These are phyloP conservation scores for Cercospora nicotianae DNA, from an alignment of 2,329 filamentous ascomycete genomes.

Conservation along the genomic window DNA sequence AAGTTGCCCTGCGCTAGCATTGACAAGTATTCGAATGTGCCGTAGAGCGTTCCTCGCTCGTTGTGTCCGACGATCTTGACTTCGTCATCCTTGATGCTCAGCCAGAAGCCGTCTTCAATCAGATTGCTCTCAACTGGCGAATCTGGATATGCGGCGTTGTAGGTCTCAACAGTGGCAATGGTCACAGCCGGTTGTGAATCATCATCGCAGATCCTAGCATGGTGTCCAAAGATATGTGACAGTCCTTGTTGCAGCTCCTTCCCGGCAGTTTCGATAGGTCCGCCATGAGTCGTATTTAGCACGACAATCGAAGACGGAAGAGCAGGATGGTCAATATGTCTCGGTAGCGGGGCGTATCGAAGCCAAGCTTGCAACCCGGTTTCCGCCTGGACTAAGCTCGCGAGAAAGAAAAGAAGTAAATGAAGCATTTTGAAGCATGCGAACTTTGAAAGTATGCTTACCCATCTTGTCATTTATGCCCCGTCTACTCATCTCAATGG, in stretches of 20 bases:
- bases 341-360: slow-evolving; percentile 59
- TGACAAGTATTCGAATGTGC: slow-evolving; percentile 67
- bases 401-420: slow-evolving; percentile 10
- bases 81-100: slow-evolving; percentile 49
- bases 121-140: slow-evolving; percentile 39
- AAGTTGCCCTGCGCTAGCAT: slow-evolving; percentile 62
- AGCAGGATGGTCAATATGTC: slow-evolving; percentile 50
- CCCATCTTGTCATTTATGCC: neutral
- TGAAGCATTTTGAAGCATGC: neutral
- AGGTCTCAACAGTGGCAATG: slow-evolving; percentile 53
- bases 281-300: slow-evolving; percentile 51
- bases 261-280: slow-evolving; percentile 61
- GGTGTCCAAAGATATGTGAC: slow-evolving; percentile 53
- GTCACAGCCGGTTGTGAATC: slow-evolving; percentile 43
- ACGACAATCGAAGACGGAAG: slow-evolving; percentile 56
- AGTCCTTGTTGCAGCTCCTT: slow-evolving; percentile 57
- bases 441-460: neutral
- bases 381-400: slow-evolving; percentile 52
- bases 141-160: slow-evolving; percentile 38
- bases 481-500: neutral
- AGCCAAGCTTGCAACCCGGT: slow-evolving; percentile 64
- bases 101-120: slow-evolving; percentile 61
- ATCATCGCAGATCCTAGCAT: slow-evolving; percentile 40
- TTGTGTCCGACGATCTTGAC: slow-evolving; percentile 65
- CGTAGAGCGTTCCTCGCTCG: slow-evolving; percentile 67